phyloP scores from a whole-genome alignment of 2,329 filamentous ascomycete species.

The Xylariaceae sp. region DNA sequence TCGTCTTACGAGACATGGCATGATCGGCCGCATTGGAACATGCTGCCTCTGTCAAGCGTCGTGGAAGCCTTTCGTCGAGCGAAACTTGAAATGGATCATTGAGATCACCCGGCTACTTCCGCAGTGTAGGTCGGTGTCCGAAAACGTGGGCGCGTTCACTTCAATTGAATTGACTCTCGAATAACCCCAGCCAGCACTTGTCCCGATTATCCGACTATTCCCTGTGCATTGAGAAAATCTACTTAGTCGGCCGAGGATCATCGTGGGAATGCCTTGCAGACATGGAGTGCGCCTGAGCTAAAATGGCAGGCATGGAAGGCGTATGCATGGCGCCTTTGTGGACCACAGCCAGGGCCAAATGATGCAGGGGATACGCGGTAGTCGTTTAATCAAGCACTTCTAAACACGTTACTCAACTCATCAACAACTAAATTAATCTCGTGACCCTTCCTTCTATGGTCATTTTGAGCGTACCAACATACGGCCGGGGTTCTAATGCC shows the following conservation, averaged over 20 bases:
- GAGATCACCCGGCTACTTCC: conserved; percentile 12
- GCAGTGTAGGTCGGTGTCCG: conserved; percentile 20
- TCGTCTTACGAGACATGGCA: too few relatives aligned
- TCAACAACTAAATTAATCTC: conserved; percentile 12
- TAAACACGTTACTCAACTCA: conserved; percentile 4
- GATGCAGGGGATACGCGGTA: conserved; percentile 24
- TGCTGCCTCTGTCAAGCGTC: conserved; percentile 9
- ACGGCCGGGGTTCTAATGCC: too few relatives aligned
- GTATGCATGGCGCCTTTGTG: conserved; percentile 17
- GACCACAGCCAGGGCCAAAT: neutral
- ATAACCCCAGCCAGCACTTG: neutral
- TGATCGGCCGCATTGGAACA: conserved; percentile 7
- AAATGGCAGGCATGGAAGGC: conserved; percentile 20
- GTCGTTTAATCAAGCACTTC: conserved; percentile 22
- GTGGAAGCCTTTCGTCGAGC: conserved; percentile 20
- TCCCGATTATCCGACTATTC: conserved; percentile 16
- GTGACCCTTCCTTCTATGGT: conserved; percentile 3
- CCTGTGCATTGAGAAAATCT: conserved; percentile 8
- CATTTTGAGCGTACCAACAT: neutral
- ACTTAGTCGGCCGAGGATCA: conserved; percentile 16
- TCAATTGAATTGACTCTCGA: conserved; percentile 7
- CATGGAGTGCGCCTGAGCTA: conserved; percentile 28
- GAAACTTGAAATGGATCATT: conserved; percentile 20
- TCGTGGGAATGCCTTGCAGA: conserved; percentile 25
- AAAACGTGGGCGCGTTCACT: conserved; percentile 3